Evolutionary conservation across 257 asterid genomes (phyloP).

Genomic region (Handroanthus guayacan): DNA sequence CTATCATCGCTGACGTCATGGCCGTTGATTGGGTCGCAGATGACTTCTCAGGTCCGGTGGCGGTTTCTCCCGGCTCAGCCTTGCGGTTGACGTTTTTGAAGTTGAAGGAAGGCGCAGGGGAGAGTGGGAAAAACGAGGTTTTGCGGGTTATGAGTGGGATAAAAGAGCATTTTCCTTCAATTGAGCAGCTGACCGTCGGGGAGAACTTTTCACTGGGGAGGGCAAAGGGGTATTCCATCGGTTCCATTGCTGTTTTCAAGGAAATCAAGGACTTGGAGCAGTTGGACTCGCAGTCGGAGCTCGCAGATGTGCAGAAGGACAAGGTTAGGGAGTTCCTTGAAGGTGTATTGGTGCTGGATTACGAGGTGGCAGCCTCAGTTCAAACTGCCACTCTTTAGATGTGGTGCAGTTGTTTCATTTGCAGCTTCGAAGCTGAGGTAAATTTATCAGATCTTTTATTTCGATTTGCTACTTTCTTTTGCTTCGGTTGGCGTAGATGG

Average conservation of each 20-base stretch:
- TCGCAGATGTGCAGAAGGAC: conserved; percentile 55
- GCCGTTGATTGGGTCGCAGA: conserved; percentile 71
- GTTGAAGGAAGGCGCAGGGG: conserved; percentile 59
- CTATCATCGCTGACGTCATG: conserved; percentile 68
- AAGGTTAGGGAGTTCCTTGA: conserved; percentile 63
- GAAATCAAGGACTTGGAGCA: conserved; percentile 56
- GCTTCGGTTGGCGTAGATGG: neutral
- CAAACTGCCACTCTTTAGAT: conserved; percentile 55
- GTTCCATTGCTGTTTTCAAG: conserved; percentile 69
- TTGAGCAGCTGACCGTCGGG: conserved; percentile 66
- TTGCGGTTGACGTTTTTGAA: conserved; percentile 60
- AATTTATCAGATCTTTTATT: neutral
- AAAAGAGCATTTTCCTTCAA: conserved; percentile 49
- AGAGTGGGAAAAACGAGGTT: conserved; percentile 53
- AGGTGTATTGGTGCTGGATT: conserved; percentile 68
- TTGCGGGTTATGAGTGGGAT: conserved; percentile 50
- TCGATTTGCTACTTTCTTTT: neutral
- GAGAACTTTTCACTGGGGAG: conserved; percentile 77
- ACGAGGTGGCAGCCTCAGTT: conserved; percentile 46
- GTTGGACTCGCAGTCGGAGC: conserved; percentile 52
- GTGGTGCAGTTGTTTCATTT: neutral
- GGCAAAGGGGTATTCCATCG: conserved; percentile 76
- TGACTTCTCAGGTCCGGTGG: conserved; percentile 42
- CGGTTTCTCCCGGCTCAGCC: conserved; percentile 56
- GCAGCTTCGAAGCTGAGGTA: neutral